A percentile compares a stretch with the other conserved stretches of the same genome.
These are phyloP conservation scores for Syncephalastrum racemosum DNA, from an alignment of 371 early-diverging fungal species.

Conservation along the genomic window DNA sequence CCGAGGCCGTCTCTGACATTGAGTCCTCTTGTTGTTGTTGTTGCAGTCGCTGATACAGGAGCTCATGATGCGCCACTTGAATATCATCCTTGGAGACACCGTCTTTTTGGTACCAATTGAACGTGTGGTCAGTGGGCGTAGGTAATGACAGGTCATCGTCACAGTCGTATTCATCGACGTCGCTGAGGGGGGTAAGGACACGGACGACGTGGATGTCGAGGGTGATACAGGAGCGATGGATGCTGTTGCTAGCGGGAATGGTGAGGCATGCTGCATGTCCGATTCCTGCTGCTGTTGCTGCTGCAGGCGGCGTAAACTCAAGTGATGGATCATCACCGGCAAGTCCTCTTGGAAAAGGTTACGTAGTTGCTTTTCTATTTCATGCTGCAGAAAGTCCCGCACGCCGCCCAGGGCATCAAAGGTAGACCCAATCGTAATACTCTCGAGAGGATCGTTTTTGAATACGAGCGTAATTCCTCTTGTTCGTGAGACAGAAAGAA, in stretches of 20 bases:
- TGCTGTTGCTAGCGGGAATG: constrained; percentile 4
- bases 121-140: too few species aligned
- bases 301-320: constrained; percentile 57
- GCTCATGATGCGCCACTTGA: too few species aligned
- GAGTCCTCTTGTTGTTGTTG: too few species aligned
- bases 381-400: constrained; percentile 77
- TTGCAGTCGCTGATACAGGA: too few species aligned
- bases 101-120: too few species aligned
- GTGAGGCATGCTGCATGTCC: constrained; percentile 3
- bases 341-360: constrained; percentile 92
- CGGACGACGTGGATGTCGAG: background rate
- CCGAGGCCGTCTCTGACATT: too few species aligned
- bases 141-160: too few species aligned
- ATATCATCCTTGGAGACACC: too few species aligned
- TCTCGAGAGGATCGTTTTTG: constrained; percentile 95
- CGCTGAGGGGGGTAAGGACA: constrained; percentile 6
- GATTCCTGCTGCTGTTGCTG: constrained; percentile 17
- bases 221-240: background rate
- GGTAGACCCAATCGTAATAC: constrained; percentile 89
- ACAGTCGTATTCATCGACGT: too few species aligned
- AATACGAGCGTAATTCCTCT: constrained; percentile 94
- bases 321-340: constrained; percentile 89
- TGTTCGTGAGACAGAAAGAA: constrained; percentile 86
- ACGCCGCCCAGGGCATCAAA: constrained; percentile 91
- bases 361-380: constrained; percentile 52